Evolutionary conservation across 148 eudicot species (phyloP), one percentile per base, ranked within the genome.

Genomic region (Rhododendron griersonianum): DNA sequence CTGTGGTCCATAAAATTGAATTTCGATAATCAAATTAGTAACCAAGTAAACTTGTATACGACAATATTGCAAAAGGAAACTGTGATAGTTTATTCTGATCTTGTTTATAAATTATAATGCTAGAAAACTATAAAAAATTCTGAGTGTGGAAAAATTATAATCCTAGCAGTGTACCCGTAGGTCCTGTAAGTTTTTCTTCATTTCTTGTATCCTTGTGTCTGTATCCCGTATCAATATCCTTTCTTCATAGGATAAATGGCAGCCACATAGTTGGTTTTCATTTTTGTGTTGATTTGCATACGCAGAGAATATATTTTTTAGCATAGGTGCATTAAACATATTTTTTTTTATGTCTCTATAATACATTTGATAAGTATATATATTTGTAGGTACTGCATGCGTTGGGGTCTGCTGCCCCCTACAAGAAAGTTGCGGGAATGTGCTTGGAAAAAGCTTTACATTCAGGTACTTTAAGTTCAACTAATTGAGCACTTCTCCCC

Each of bases 361-460:
- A 80, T 23, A 28, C 55, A 11, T 53, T 53, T 9, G 41, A 7
- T n/a, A 74, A 53, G 23, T 55, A 55, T 55, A 50, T 76, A 28
- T 53, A 79, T 78, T 77, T 33, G 90, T 84, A 96, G 99, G 90
- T 96, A 96, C 76, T 88, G 94, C 85, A 82, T 95, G 93, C 93
- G 99, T 50, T 96, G 99, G 99, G 99, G 98, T 84, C 90, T 94
- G 79, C 81, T 92, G 87, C 87, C 92, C 44, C 95, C 92, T 67
- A 88, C 92, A 25, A 93, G 84, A 84, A 93, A 87, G 90, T 79
- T 92, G 88, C 94, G 98, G 50, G 98, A 97, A 80, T 89, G 92
- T 91, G 93, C 99, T 88, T 95, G 98, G 99, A 97, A 97, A 88
- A 94, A 93, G 88, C 93, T 97, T 63, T 95, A 97, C 87, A 93